These are phyloP conservation scores for Pisolithus sp. DNA, from an alignment of 768 basidiomycete species.

Conservation along the genomic window DNA sequence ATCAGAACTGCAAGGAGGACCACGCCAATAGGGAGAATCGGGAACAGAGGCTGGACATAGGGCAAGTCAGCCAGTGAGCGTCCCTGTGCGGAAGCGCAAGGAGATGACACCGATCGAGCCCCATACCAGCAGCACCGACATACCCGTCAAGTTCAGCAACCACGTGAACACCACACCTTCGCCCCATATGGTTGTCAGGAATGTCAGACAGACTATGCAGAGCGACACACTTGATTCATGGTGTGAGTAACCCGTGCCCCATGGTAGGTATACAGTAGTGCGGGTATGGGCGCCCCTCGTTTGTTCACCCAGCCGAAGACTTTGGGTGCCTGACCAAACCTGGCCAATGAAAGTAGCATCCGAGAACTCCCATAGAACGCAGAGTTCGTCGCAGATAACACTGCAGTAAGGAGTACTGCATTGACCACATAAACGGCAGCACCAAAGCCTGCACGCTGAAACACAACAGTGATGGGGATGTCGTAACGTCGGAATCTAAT, in stretches of 20 bases:
- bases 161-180: conserved; percentile 48
- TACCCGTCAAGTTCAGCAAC: conserved; percentile 60
- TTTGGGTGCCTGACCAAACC: conserved; percentile 56
- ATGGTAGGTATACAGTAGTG: conserved; percentile 34
- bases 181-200: conserved; percentile 55
- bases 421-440: conserved; percentile 59
- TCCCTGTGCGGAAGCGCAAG: conserved; percentile 57
- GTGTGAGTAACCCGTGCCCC: conserved; percentile 11
- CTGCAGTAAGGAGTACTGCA: conserved; percentile 59
- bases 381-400: conserved; percentile 57
- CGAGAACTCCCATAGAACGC: conserved; percentile 63
- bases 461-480: conserved; percentile 62
- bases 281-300: conserved; percentile 56
- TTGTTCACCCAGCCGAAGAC: conserved; percentile 60
- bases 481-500: conserved; percentile 43
- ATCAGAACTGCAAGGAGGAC: conserved; percentile 44
- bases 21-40: conserved; percentile 45
- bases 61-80: conserved; percentile 48
- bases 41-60: conserved; percentile 50
- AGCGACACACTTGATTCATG: conserved; percentile 37
- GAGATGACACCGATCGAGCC: conserved; percentile 49
- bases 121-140: conserved; percentile 66
- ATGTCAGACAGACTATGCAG: conserved; percentile 43
- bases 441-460: conserved; percentile 57
- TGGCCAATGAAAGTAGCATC: conserved; percentile 55